phyloP scores from a whole-genome alignment of 768 basidiomycete genomes.

The Hericium coralloides region DNA sequence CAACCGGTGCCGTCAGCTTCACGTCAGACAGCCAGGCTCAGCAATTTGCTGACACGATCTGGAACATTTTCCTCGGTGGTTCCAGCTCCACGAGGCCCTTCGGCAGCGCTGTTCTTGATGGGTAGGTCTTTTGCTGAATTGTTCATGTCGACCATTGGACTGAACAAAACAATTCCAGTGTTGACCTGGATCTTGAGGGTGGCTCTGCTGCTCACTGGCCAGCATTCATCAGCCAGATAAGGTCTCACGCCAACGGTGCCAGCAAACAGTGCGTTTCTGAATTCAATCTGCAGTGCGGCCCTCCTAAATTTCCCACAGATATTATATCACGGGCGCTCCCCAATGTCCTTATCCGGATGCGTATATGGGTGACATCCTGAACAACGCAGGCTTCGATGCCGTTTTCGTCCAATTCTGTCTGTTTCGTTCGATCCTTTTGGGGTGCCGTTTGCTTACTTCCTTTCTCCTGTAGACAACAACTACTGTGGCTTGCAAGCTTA shows the following conservation, averaged over 20 bases:
- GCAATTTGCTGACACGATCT: slow-evolving; percentile 57
- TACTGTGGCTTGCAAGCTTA: slow-evolving; percentile 46
- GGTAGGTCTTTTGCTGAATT: slow-evolving; percentile 28
- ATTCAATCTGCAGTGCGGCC: neutral
- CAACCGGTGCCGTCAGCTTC: slow-evolving; percentile 54
- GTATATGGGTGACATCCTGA: slow-evolving; percentile 48
- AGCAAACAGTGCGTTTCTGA: slow-evolving; percentile 39
- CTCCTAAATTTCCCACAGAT: slow-evolving; percentile 27
- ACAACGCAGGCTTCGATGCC: slow-evolving; percentile 58
- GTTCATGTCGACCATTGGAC: neutral
- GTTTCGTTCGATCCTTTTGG: slow-evolving; percentile 10
- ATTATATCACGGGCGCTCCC: slow-evolving; percentile 57
- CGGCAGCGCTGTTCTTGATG: slow-evolving; percentile 62
- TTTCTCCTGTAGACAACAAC: slow-evolving; percentile 37
- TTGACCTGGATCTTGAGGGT: slow-evolving; percentile 75
- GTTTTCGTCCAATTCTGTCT: slow-evolving; percentile 66
- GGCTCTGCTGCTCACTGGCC: slow-evolving; percentile 29
- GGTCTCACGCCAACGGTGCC: slow-evolving; percentile 38
- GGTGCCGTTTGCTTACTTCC: neutral
- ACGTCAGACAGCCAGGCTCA: slow-evolving; percentile 45
- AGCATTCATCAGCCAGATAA: slow-evolving; percentile 39
- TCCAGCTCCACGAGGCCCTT: slow-evolving; percentile 56
- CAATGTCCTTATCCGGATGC: slow-evolving; percentile 68
- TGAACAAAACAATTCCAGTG: slow-evolving; percentile 8
- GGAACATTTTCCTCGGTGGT: slow-evolving; percentile 67